phyloP scores from a whole-genome alignment of 352 stramenopile species.

The Phytopythium sindhum region DNA sequence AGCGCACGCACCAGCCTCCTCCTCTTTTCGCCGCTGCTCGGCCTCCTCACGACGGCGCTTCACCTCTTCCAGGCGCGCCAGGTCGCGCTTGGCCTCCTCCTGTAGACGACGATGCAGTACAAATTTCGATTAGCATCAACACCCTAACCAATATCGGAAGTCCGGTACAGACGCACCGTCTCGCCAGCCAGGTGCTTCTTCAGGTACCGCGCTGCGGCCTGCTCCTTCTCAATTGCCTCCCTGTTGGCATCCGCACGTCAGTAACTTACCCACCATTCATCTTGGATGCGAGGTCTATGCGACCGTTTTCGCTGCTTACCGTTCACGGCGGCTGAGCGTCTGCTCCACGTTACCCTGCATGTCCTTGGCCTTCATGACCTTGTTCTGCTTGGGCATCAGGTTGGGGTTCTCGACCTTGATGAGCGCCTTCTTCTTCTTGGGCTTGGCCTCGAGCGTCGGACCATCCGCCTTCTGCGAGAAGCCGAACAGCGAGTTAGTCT shows the following conservation, averaged over 20 bases:
- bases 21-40: slow-evolving; percentile 75
- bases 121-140: background rate
- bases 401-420: slow-evolving; percentile 87
- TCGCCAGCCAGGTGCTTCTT: slow-evolving; percentile 85
- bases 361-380: slow-evolving; percentile 88
- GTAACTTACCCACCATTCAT: background rate
- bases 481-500: slow-evolving; percentile 69
- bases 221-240: slow-evolving; percentile 86
- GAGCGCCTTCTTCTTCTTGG: slow-evolving; percentile 66
- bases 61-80: slow-evolving; percentile 74
- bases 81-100: slow-evolving; percentile 85
- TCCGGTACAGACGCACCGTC: slow-evolving; percentile 35
- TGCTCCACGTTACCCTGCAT: slow-evolving; percentile 60
- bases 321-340: slow-evolving; percentile 79
- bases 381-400: slow-evolving; percentile 55
- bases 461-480: slow-evolving; percentile 60
- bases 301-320: slow-evolving; percentile 20
- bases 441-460: slow-evolving; percentile 50
- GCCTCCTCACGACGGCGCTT: slow-evolving; percentile 80
- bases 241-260: slow-evolving; percentile 10
- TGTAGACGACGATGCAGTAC: slow-evolving; percentile 7
- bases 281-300: background rate
- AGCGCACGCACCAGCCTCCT: slow-evolving; percentile 54
- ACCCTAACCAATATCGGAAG: background rate
- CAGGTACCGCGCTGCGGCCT: slow-evolving; percentile 62